A percentile compares a stretch with the other conserved stretches of the same genome.
Evolutionary conservation across 2,329 filamentous ascomycete genomes (phyloP).

Genomic region (Diaporthe aspalathi): DNA sequence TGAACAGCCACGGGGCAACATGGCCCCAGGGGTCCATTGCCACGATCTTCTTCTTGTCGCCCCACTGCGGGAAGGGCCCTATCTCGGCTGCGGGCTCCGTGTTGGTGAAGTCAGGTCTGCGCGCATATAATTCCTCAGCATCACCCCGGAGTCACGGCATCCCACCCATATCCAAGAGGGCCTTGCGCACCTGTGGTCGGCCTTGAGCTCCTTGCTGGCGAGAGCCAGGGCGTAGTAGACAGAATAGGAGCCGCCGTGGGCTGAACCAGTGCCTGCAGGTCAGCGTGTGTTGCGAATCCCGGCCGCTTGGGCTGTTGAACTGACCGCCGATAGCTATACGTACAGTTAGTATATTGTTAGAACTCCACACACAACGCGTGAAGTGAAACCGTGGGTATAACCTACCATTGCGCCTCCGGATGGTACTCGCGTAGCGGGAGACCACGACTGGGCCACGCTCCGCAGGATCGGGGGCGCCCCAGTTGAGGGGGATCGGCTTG

Average conservation of each 20-base stretch:
- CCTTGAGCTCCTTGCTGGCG: slow-evolving; percentile 87
- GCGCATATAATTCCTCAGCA: background rate
- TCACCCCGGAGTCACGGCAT: background rate
- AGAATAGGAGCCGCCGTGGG: slow-evolving; percentile 86
- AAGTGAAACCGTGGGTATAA: slow-evolving; percentile 36
- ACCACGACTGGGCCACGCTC: slow-evolving; percentile 90
- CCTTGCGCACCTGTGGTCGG: slow-evolving; percentile 73
- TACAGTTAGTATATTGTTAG: slow-evolving; percentile 24
- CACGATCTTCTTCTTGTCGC: slow-evolving; percentile 91
- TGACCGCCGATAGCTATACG: slow-evolving; percentile 67
- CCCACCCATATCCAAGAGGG: too few species aligned
- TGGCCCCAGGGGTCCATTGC: slow-evolving; percentile 97
- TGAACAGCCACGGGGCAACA: slow-evolving; percentile 84
- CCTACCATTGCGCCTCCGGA: slow-evolving; percentile 83
- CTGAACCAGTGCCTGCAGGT: slow-evolving; percentile 41
- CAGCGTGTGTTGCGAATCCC: background rate
- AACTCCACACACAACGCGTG: slow-evolving; percentile 13
- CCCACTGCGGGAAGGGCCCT: slow-evolving; percentile 91
- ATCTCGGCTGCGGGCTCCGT: slow-evolving; percentile 92
- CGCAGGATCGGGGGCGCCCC: slow-evolving; percentile 82
- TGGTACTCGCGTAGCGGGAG: slow-evolving; percentile 78
- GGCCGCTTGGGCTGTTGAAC: slow-evolving; percentile 41
- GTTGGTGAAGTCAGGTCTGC: slow-evolving; percentile 71
- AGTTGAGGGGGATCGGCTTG: slow-evolving; percentile 87
- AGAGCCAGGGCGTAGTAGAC: slow-evolving; percentile 96